Conservation (phyloP, 176 grass and related monocot genomes). For the Rhipidocladum racemiflorum region DNA sequence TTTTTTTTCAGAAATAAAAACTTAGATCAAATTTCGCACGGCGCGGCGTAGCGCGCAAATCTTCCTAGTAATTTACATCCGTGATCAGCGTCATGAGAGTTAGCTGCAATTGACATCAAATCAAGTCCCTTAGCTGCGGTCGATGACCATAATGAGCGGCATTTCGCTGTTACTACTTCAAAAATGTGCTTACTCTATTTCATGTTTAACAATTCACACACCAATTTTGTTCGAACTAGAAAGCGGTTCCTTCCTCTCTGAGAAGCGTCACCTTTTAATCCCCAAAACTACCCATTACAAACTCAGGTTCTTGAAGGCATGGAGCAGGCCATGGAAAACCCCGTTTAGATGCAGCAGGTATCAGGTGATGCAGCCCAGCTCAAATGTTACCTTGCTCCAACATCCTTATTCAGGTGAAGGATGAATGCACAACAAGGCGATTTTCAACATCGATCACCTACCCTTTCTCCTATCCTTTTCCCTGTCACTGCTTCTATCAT, state of each 20-base stretch:
- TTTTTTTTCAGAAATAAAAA: no score
- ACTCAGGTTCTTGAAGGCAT: background rate
- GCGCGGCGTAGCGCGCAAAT: no score
- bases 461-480: constrained; percentile 74
- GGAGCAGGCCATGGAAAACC: background rate
- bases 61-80: background rate
- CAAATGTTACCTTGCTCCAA: background rate
- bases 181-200: constrained; percentile 15
- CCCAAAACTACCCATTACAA: constrained; percentile 7
- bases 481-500: constrained; percentile 53
- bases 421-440: background rate
- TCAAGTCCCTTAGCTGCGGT: background rate
- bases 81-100: background rate
- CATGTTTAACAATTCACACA: constrained; percentile 3
- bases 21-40: no score
- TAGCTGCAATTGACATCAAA: background rate
- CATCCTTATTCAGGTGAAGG: constrained; percentile 4
- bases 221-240: constrained; percentile 2
- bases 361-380: background rate
- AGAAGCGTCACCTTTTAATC: constrained; percentile 1
- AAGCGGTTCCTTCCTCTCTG: background rate
- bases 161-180: background rate
- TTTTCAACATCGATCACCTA: constrained; percentile 33
- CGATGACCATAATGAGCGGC: background rate
- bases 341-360: background rate